These are phyloP conservation scores for Ophidiomyces ophidiicola DNA, from an alignment of 2,329 filamentous ascomycete genomes.

Conservation along the genomic window DNA sequence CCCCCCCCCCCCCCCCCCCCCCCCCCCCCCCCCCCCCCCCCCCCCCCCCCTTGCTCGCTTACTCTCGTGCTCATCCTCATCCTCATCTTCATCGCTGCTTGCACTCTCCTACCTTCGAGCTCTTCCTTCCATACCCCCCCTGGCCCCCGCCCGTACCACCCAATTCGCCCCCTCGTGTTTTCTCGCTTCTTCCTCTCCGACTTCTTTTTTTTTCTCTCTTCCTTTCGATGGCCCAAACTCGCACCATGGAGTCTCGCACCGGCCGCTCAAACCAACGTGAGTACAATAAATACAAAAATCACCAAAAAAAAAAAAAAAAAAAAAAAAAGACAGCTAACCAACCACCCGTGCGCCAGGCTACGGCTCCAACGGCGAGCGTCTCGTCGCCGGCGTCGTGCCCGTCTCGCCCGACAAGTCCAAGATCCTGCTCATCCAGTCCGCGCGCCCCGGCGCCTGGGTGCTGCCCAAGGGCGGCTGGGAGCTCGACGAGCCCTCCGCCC, in stretches of 20 bases:
- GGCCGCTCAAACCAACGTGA: constrained; percentile 40
- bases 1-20: no score
- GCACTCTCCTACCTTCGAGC: no score
- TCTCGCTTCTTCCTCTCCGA: no score
- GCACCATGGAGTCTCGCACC: constrained; percentile 37
- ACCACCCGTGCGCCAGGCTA: constrained; percentile 51
- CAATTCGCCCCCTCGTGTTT: no score
- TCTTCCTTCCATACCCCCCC: no score
- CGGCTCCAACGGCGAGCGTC: constrained; percentile 77
- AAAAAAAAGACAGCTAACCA: not conserved
- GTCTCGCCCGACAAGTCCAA: constrained; percentile 73
- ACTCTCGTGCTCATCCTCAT: no score
- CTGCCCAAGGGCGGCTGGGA: constrained; percentile 98
- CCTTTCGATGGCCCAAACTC: constrained; percentile 34
- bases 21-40: no score
- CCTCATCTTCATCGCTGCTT: no score
- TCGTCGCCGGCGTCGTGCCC: constrained; percentile 89
- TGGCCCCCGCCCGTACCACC: no score
- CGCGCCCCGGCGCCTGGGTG: constrained; percentile 84
- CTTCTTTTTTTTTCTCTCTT: no score
- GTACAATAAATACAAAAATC: constrained; percentile 18
- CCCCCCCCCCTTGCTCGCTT: no score
- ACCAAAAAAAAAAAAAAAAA: constrained; percentile 3
- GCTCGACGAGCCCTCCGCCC: constrained; percentile 73
- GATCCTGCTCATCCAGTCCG: constrained; percentile 89